Base-by-base conservation (phyloP, 257 asterid species). In the Handroanthus guayacan region DNA sequence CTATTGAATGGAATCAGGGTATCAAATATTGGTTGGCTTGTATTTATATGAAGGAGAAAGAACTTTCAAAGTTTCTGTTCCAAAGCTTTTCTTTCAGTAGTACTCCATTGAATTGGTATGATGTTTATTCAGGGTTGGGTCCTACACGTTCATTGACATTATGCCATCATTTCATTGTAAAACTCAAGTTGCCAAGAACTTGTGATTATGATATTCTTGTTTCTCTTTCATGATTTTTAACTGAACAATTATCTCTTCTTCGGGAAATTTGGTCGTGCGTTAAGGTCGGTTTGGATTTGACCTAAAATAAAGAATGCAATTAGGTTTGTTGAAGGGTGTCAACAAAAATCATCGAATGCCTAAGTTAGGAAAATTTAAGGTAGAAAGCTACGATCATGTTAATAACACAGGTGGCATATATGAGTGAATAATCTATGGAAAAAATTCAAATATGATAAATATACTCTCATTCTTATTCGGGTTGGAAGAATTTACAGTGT, bases 21-120 rank as follows among this genome's bases (percentile, higher is more conserved):
- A 63, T 36, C 72, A 62, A 52, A 38, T 37, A 39, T 63, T 65
- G 73, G 78, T 37, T 63, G 79, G 79, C 73, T 75, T 64, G 72
- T 37, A 72, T 75, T 75, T 39, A 17, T 44, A 52, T 48, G n/a
- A 48, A 41, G 20, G 70, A 71, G 76, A 56, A 6, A 67, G 43
- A 69, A 11, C 36, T 72, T 57, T 71, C 52, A 38, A 55, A 31
- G 12, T 43, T 56, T 37, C n/a, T 2, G 10, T 39, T 69, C 34
- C 62, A 10, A 54, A 55, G 31, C 50, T 44, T 58, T 71, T 52
- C 50, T 43, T 72, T 72, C 36, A 45, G 20, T 72, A 9, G 16
- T 48, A 50, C 72, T 75, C 79, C 47, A 50, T 64, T 75, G 79
- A 75, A 63, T 75, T 38, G 66, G 79, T 75, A 2, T 44, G 47